Percentiles rank a stretch among this genome's conserved stretches.
Evolutionary conservation across 441 rosid species (phyloP).

Genomic region (Erodium moschatum): DNA sequence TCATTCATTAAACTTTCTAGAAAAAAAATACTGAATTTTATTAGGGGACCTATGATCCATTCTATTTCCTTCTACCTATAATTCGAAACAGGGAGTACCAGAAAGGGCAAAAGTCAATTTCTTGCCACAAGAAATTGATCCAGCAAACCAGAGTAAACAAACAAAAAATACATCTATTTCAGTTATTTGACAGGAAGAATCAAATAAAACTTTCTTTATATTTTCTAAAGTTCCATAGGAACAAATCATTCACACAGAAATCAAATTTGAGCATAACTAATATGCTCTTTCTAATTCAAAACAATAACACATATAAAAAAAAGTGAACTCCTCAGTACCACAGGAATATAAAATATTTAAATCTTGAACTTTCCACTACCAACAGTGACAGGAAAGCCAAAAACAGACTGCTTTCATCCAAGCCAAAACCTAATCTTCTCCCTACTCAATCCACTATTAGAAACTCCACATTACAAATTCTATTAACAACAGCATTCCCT

Average conservation of each 20-base stretch:
- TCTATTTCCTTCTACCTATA: not conserved
- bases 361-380: not conserved
- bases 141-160: not conserved
- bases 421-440: constrained; percentile 1
- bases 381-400: not conserved
- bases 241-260: not conserved
- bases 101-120: not conserved
- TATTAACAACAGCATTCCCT: too few species aligned
- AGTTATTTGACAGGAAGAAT: not conserved
- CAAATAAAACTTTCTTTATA: not conserved
- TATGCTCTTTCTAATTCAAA: not conserved
- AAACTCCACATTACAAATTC: not conserved
- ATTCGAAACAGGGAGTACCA: not conserved
- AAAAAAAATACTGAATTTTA: not conserved
- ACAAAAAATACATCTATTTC: not conserved
- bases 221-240: not conserved
- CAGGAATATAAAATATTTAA: not conserved
- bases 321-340: not conserved
- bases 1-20: not conserved
- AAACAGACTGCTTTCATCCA: not conserved
- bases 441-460: not conserved
- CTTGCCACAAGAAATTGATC: not conserved
- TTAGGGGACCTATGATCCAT: not conserved
- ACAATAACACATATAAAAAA: not conserved
- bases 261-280: not conserved